Conservation (phyloP, 2,329 filamentous ascomycete species). For the Phaeosphaeria sp. region DNA sequence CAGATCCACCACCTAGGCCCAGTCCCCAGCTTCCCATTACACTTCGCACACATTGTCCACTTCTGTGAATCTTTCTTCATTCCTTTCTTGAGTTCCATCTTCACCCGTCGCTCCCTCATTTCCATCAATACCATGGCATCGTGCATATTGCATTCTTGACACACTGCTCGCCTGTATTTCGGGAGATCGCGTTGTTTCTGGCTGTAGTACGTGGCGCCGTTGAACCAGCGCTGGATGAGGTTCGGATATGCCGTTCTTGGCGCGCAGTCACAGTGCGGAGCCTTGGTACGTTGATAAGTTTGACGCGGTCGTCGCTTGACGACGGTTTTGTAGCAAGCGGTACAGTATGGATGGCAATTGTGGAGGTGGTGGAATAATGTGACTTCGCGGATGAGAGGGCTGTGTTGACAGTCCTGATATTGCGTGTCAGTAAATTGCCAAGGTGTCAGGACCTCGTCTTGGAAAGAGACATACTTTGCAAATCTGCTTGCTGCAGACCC, state of each 20-base stretch:
- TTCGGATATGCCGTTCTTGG: slow-evolving; percentile 9
- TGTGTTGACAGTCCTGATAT: slow-evolving; percentile 13
- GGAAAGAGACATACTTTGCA: slow-evolving; percentile 16
- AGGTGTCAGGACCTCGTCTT: not conserved
- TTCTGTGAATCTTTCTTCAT: slow-evolving; percentile 6
- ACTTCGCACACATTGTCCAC: slow-evolving; percentile 16
- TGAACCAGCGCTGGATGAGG: slow-evolving; percentile 3
- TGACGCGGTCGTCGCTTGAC: not conserved
- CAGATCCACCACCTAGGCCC: slow-evolving; percentile 39
- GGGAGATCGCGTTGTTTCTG: not conserved
- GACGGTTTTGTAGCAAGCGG: slow-evolving; percentile 22
- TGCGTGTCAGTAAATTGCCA: not conserved
- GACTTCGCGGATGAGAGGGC: slow-evolving; percentile 12
- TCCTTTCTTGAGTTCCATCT: slow-evolving; percentile 19
- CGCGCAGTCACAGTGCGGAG: slow-evolving; percentile 19
- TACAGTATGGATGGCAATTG: slow-evolving; percentile 31
- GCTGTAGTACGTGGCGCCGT: slow-evolving; percentile 5
- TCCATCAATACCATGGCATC: slow-evolving; percentile 10
- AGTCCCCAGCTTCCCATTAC: slow-evolving; percentile 16
- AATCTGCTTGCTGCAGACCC: slow-evolving; percentile 28
- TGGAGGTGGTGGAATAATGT: slow-evolving; percentile 25
- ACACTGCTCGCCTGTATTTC: slow-evolving; percentile 11
- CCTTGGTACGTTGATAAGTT: not conserved
- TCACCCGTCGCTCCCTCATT: slow-evolving; percentile 16
- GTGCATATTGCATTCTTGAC: slow-evolving; percentile 18